Evolutionary conservation across 768 basidiomycete genomes (phyloP), one percentile per base, ranked within the genome.

Genomic region (Xanthoconium purpureum): DNA sequence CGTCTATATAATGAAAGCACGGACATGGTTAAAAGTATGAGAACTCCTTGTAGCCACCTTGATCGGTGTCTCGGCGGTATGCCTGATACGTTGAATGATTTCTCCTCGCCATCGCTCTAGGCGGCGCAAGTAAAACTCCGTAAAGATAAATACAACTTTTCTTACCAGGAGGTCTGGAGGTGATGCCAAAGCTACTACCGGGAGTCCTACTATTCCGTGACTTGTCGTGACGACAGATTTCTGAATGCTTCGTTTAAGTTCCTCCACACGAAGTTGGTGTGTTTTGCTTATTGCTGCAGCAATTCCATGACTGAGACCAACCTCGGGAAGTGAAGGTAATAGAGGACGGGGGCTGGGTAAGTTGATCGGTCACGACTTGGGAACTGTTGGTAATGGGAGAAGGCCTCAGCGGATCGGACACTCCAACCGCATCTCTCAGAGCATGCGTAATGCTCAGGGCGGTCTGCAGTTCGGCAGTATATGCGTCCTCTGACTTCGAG

Each of bases 61-160:
- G 29, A 1, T 0, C 0, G 32, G 10, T 0, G 1, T 0, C 3
- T 9, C 13, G n/a, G n/a, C n/a, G n/a, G n/a, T n/a, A n/a, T n/a
- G 56, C 29, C 38, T 47, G 14, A 44, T 0, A 15, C 47, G 54
- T 4, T 59, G 50, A 3, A 36, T 12, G 0, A 54, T 40, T 0
- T 63, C 54, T 2, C 53, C 29, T 30, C 33, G 55, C 61, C 61
- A 59, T 1, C 47, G 3, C 37, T 15, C 18, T 0, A 63, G 33
- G 4, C 53, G 54, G 0, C 20, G 47, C 0, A 47, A 0, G 1
- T 63, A 63, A 0, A 53, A 0, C 0, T 47, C 28, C 2, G 47
- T 55, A 12, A 3, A 28, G 0, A 5, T 50, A 2, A 30, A 30
- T 0, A 13, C 20, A 0, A 63, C 1, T 0, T 33, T 59, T 3